Evolutionary conservation across 805 yeast genomes (phyloP).

Genomic region (Kuraishia capsulata): DNA sequence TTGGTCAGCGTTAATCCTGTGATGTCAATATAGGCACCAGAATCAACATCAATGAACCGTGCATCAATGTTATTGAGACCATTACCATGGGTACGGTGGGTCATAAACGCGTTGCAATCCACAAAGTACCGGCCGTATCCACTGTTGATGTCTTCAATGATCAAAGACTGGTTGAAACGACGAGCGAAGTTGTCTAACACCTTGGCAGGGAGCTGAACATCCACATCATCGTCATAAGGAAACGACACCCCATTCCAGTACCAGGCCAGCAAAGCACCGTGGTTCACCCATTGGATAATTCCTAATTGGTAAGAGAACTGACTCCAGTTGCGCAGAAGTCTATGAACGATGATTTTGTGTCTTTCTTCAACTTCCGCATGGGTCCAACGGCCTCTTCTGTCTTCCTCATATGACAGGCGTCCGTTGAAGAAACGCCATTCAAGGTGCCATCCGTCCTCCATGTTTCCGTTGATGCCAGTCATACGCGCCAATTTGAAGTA

Average conservation of each 20-base stretch:
- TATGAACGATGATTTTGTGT: conserved; percentile 25
- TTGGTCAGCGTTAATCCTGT: conserved; percentile 22
- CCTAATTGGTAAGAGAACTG: conserved; percentile 32
- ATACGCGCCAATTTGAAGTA: conserved; percentile 24
- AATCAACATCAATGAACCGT: conserved; percentile 39
- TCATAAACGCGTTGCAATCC: neutral
- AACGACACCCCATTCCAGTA: conserved; percentile 38
- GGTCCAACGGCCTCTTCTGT: conserved; percentile 1
- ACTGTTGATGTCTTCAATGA: conserved; percentile 7
- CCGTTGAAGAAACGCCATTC: conserved; percentile 40
- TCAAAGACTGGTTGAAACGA: neutral
- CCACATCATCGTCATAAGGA: neutral
- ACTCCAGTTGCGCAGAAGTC: conserved; percentile 37
- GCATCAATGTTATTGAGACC: conserved; percentile 26
- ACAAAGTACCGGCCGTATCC: neutral
- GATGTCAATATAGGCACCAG: conserved; percentile 37
- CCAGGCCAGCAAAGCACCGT: conserved; percentile 51
- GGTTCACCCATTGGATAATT: conserved; percentile 47
- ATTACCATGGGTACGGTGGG: neutral
- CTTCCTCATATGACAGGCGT: conserved; percentile 11
- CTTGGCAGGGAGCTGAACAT: neutral
- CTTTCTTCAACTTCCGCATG: conserved; percentile 20
- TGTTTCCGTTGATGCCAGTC: neutral
- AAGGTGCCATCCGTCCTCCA: conserved; percentile 21
- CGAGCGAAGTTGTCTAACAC: neutral